These are phyloP conservation scores for Thalassiosira profunda DNA, from an alignment of 108 stramenopile species.

Conservation along the genomic window DNA sequence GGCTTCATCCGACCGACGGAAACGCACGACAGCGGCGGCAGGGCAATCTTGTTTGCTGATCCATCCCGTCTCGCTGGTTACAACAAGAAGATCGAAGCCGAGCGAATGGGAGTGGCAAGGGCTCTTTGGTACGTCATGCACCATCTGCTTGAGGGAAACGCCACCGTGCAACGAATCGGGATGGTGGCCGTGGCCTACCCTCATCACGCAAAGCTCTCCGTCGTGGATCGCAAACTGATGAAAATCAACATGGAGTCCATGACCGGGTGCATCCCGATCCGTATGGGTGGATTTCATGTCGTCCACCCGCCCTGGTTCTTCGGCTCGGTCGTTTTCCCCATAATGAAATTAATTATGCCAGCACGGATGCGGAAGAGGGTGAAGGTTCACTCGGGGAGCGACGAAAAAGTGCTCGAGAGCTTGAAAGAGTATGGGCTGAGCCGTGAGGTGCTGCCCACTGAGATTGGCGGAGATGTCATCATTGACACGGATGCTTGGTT, in stretches of 20 bases:
- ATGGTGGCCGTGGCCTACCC: constrained; percentile 44
- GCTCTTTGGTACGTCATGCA: constrained; percentile 60
- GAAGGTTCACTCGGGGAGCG: constrained; percentile 44
- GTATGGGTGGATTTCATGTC: constrained; percentile 57
- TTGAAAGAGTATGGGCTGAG: constrained; percentile 52
- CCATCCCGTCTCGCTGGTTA: constrained; percentile 31
- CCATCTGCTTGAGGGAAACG: constrained; percentile 40
- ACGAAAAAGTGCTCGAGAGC: constrained; percentile 48
- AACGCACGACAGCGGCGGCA: constrained; percentile 35
- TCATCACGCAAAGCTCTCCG: constrained; percentile 26
- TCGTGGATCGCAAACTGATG: constrained; percentile 50
- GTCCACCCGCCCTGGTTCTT: constrained; percentile 67
- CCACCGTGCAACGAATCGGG: constrained; percentile 48
- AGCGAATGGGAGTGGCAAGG: constrained; percentile 45
- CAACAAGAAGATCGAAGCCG: constrained; percentile 37
- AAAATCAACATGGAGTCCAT: constrained; percentile 40
- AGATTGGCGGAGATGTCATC: constrained; percentile 53
- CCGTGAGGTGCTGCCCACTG: constrained; percentile 43
- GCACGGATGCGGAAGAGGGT: constrained; percentile 59
- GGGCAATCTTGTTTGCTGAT: constrained; percentile 52
- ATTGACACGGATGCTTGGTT: constrained; percentile 45
- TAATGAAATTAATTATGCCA: constrained; percentile 56
- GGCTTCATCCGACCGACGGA: constrained; percentile 34
- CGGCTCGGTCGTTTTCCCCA: constrained; percentile 44
- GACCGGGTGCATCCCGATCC: constrained; percentile 55